These are phyloP conservation scores for Nemania sp. DNA, from an alignment of 2,329 filamentous ascomycete genomes.

Conservation along the genomic window DNA sequence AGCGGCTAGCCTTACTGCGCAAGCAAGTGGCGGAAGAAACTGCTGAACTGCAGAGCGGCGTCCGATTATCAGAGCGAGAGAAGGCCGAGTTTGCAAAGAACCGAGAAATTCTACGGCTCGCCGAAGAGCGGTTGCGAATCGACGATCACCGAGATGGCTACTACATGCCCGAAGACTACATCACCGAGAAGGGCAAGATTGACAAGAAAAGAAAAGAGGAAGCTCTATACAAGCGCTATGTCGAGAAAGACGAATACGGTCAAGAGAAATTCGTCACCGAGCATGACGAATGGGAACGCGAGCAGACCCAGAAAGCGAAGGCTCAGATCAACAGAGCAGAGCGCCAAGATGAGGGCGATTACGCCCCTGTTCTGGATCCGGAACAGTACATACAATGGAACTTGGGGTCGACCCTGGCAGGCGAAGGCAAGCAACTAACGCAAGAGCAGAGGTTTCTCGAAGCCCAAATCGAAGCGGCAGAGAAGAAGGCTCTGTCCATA, in stretches of 20 bases:
- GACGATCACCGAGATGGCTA: conserved; percentile 94
- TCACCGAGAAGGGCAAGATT: conserved; percentile 89
- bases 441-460: conserved; percentile 79
- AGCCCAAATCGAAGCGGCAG: conserved; percentile 82
- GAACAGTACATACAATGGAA: conserved; percentile 85
- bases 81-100: conserved; percentile 89
- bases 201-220: conserved; percentile 86
- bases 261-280: conserved; percentile 90
- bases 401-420: conserved; percentile 71
- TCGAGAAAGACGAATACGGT: conserved; percentile 84
- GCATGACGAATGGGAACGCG: conserved; percentile 93
- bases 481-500: conserved; percentile 84
- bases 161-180: conserved; percentile 90
- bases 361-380: conserved; percentile 92
- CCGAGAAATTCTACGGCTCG: conserved; percentile 76
- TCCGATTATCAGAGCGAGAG: conserved; percentile 74
- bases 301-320: conserved; percentile 86
- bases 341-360: conserved; percentile 77
- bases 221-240: conserved; percentile 85
- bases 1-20: conserved; percentile 81
- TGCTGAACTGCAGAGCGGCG: conserved; percentile 76
- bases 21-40: conserved; percentile 90
- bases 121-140: conserved; percentile 82
- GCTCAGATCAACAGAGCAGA: conserved; percentile 78
- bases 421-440: conserved; percentile 70